Conservation (phyloP, 148 eudicot genomes). For the Fagopyrum homotropicum region DNA sequence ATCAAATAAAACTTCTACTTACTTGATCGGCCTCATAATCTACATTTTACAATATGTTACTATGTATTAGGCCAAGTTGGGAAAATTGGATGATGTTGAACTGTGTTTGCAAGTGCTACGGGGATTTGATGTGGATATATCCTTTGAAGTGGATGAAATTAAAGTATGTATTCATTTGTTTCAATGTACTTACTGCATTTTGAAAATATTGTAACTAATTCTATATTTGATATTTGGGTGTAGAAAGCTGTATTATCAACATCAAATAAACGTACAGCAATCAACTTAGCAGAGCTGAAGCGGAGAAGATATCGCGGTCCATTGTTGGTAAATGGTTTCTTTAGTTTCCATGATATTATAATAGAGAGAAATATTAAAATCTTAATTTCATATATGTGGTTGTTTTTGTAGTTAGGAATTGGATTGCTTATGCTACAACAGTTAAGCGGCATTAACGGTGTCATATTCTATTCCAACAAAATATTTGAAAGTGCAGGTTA, state of each 20-base stretch:
- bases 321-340: constrained; percentile 60
- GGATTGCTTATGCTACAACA: constrained; percentile 86
- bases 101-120: constrained; percentile 81
- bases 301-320: constrained; percentile 75
- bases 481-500: constrained; percentile 83
- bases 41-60: neutral
- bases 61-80: constrained; percentile 71
- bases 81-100: constrained; percentile 77
- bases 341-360: neutral
- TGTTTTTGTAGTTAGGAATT: constrained; percentile 52
- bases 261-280: constrained; percentile 52
- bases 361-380: neutral
- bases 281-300: constrained; percentile 52
- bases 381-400: neutral
- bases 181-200: neutral
- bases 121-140: constrained; percentile 57
- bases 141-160: constrained; percentile 45
- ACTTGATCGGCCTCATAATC: neutral
- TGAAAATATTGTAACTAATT: neutral
- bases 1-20: neutral
- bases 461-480: constrained; percentile 70
- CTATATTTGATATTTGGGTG: constrained; percentile 14
- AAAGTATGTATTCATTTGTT: constrained; percentile 27
- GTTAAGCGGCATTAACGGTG: constrained; percentile 81
- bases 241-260: constrained; percentile 64